Evolutionary conservation across 2,329 filamentous ascomycete species (phyloP), one percentile per base, ranked within the genome.

Genomic region (Neofusicoccum sp.): DNA sequence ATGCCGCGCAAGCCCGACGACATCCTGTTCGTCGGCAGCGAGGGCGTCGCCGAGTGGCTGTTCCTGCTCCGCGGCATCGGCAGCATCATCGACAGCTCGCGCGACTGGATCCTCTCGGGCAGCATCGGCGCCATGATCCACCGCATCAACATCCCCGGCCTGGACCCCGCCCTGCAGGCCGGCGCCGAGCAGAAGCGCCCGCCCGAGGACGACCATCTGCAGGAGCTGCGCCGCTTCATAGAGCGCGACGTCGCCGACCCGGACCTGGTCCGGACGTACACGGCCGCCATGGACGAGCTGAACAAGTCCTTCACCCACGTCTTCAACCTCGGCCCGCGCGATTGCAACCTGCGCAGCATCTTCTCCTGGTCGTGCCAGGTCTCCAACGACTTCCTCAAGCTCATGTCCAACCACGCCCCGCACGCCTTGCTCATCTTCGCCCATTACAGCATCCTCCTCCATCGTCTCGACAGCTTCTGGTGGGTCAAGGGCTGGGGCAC

Each of bases 401-500:
- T 47, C 5, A 29, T 63, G 8, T 39, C 61, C 11, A n/a, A 31
- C 5, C 60, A 56, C 41, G 11, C 4, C 1, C 44, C 61, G 4
- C 44, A 48, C 14, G 41, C 61, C 31, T 29, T 63, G 9, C 14
- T 63, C 50, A 41, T 63, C 28, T 58, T 63, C 7, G 44, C 61
- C 1, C 37, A 58, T 36, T 63, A 52, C 28, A 49, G 43, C 50
- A 36, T 63, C 34, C 33, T 63, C 22, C 33, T 63, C 12, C 50
- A 63, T n/a, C 43, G 47, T 22, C 50, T 63, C 43, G 61, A 63
- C 43, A 31, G 39, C 44, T 44, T 58, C 43, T 63, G 61, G 61
- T 63, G 61, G 61, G 37, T 63, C 44, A 56, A 63, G 44, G 61
- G 61, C n/a, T 63, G 61, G 61, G 61, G 50, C 28, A 58, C 45